These are phyloP conservation scores for Ustilago bromivora DNA, from an alignment of 1,284 basidiomycete genomes.

Conservation along the genomic window DNA sequence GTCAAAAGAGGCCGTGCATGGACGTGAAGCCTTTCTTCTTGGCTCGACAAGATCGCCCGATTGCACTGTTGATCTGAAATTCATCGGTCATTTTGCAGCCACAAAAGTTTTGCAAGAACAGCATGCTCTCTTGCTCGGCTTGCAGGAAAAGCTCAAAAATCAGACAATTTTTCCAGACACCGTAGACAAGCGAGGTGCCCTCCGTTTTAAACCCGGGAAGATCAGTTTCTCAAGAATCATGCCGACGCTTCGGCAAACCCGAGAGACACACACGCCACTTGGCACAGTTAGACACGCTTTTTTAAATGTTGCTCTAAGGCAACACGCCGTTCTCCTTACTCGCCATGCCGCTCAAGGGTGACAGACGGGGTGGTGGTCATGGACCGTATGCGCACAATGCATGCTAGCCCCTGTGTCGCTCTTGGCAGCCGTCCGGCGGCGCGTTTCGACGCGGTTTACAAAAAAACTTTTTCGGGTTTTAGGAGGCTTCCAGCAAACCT, in stretches of 20 bases:
- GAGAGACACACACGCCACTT: background rate
- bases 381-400: background rate
- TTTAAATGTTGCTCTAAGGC: background rate
- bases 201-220: background rate
- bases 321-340: background rate
- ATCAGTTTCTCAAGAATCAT: background rate
- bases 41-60: background rate
- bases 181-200: too few relatives aligned
- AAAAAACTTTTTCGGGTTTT: background rate
- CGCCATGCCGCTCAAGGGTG: background rate
- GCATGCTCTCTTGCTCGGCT: constrained; percentile 11
- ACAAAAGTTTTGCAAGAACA: constrained; percentile 6
- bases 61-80: background rate
- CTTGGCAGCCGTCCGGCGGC: background rate
- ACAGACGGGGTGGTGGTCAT: background rate
- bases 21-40: background rate
- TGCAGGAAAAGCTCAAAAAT: background rate
- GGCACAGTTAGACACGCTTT: background rate
- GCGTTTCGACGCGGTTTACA: background rate
- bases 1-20: background rate
- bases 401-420: background rate
- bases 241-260: constrained; percentile 9
- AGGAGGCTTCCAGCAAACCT: background rate
- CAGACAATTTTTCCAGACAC: background rate
- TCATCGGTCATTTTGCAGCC: background rate